These are phyloP conservation scores for Amaranthus tricolor DNA, from an alignment of 179 eudicot species.

Conservation along the genomic window DNA sequence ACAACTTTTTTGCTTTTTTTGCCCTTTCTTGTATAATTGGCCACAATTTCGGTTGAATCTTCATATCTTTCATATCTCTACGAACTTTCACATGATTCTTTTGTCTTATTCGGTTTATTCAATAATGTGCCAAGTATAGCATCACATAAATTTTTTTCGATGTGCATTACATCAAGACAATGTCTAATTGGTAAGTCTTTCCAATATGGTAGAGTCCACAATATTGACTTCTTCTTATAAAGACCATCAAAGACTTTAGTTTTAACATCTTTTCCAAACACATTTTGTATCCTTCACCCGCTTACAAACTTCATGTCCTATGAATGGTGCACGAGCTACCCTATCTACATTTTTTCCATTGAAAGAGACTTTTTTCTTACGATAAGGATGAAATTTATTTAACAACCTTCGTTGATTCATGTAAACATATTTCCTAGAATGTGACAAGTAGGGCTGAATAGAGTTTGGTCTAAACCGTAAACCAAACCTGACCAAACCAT, in stretches of 20 bases:
- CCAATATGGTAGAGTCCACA: neutral
- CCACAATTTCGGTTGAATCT: neutral
- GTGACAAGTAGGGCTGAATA: too few species aligned
- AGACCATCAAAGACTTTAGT: neutral
- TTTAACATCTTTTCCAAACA: neutral
- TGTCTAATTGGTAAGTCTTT: conserved; percentile 2
- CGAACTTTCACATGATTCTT: conserved; percentile 1
- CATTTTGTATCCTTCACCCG: neutral
- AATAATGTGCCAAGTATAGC: too few species aligned
- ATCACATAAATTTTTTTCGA: too few species aligned
- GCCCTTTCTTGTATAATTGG: neutral
- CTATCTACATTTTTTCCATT: neutral
- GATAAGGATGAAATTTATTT: neutral
- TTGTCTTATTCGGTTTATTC: neutral
- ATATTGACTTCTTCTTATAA: neutral
- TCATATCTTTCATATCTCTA: conserved; percentile 2
- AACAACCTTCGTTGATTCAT: neutral
- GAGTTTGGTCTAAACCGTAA: too few species aligned
- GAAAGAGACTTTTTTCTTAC: neutral
- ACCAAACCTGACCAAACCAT: too few species aligned
- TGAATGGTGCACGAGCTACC: neutral
- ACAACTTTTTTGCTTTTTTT: neutral
- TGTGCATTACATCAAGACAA: too few species aligned
- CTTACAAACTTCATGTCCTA: neutral
- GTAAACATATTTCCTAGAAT: neutral